These are phyloP conservation scores for Cordyceps militaris DNA, from an alignment of 2,329 filamentous ascomycete genomes.

Conservation along the genomic window DNA sequence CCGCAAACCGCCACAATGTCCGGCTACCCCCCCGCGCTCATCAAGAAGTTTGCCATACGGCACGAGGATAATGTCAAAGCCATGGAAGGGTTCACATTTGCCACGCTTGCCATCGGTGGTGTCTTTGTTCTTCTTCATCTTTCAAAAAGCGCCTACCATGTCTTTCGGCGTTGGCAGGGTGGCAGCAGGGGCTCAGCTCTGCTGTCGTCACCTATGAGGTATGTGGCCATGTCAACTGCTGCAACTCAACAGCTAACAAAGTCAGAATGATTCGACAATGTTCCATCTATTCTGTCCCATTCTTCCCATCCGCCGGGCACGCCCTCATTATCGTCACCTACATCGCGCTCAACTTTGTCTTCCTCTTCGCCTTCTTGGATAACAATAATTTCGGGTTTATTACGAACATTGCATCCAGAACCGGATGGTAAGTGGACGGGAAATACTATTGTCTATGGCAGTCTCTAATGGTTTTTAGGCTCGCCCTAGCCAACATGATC, in stretches of 20 bases:
- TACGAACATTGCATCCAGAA: slow-evolving; percentile 30
- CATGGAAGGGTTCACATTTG: slow-evolving; percentile 7
- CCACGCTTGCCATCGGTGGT: not conserved
- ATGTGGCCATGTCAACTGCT: not conserved
- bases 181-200: not conserved
- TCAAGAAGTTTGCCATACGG: slow-evolving; percentile 1
- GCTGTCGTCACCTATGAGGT: not conserved
- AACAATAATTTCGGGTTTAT: slow-evolving; percentile 22
- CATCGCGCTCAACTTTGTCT: slow-evolving; percentile 27
- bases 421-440: slow-evolving; percentile 31
- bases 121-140: slow-evolving; percentile 3
- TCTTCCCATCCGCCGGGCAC: slow-evolving; percentile 29
- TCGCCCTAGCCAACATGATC: slow-evolving; percentile 38
- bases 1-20: not conserved
- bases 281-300: slow-evolving; percentile 21
- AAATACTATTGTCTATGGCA: no score
- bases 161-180: not conserved
- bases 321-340: slow-evolving; percentile 24
- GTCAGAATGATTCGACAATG: slow-evolving; percentile 23
- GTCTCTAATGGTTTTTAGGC: slow-evolving; percentile 21
- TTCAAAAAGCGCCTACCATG: not conserved
- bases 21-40: not conserved
- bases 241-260: not conserved
- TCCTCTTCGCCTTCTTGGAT: slow-evolving; percentile 29
- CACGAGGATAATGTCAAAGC: slow-evolving; percentile 4